phyloP scores from a whole-genome alignment of 176 grass and related monocot genomes.

The Pontederia paniculata region DNA sequence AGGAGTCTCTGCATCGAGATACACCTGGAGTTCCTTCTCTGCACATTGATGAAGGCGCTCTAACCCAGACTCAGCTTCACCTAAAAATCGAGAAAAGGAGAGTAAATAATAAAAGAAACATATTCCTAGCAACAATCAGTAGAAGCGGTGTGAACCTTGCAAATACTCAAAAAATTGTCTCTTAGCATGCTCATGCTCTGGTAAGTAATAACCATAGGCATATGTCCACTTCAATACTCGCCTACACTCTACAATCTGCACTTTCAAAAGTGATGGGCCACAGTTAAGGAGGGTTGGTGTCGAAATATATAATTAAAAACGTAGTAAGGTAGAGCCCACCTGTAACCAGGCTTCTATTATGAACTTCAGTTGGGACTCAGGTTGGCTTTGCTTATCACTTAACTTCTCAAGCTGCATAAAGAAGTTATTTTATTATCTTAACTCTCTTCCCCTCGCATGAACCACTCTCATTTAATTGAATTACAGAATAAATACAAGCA shows the following conservation, averaged over 20 bases:
- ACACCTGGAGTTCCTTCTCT: slow-evolving; percentile 92
- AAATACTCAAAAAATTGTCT: slow-evolving; percentile 98
- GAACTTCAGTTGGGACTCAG: slow-evolving; percentile 98
- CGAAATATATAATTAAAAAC: slow-evolving; percentile 5
- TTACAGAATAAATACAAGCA: no score
- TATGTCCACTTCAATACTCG: slow-evolving; percentile 99
- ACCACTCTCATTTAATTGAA: no score
- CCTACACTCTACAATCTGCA: slow-evolving; percentile 96
- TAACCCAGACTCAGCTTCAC: slow-evolving; percentile 94
- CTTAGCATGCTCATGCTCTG: slow-evolving; percentile 85
- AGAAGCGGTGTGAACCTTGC: slow-evolving; percentile 55
- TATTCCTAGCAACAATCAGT: slow-evolving; percentile 20
- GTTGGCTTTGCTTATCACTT: slow-evolving; percentile 93
- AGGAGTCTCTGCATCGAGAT: slow-evolving; percentile 82
- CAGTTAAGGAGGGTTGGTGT: slow-evolving; percentile 1
- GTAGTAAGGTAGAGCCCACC: slow-evolving; percentile 23
- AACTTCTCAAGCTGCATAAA: slow-evolving; percentile 88
- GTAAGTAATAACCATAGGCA: slow-evolving; percentile 91
- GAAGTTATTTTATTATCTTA: not conserved
- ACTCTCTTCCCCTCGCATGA: no score
- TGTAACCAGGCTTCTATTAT: slow-evolving; percentile 98
- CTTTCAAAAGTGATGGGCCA: slow-evolving; percentile 22
- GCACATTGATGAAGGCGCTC: slow-evolving; percentile 98
- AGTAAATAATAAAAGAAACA: slow-evolving; percentile 11
- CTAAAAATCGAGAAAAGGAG: slow-evolving; percentile 33